These are phyloP conservation scores for Cocos nucifera DNA, from an alignment of 176 grass and related monocot genomes.

Conservation along the genomic window DNA sequence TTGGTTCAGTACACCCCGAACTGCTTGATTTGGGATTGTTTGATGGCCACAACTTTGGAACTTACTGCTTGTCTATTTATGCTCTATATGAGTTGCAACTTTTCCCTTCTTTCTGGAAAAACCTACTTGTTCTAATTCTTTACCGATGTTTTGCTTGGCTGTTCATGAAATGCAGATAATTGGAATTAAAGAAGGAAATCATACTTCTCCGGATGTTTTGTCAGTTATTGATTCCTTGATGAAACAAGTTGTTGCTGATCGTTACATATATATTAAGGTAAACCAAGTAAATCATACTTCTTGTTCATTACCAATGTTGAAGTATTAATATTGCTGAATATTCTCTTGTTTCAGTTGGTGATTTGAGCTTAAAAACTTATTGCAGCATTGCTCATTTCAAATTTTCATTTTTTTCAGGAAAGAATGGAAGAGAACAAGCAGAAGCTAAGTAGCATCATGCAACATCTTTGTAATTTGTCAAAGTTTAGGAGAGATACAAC, in stretches of 20 bases:
- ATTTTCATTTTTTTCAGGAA: conserved; percentile 35
- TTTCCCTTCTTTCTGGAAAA: too few relatives aligned
- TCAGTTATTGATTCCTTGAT: conserved; percentile 62
- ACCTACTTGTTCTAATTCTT: neutral
- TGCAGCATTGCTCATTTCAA: too few relatives aligned
- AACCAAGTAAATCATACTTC: too few relatives aligned
- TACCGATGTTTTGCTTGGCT: neutral
- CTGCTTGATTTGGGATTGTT: too few relatives aligned
- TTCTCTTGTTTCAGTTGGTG: too few relatives aligned
- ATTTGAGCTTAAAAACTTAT: too few relatives aligned
- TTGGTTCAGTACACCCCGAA: too few relatives aligned
- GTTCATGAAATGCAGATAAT: conserved; percentile 1
- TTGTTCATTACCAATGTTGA: too few relatives aligned
- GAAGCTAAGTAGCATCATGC: conserved; percentile 57
- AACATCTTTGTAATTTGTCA: conserved; percentile 44
- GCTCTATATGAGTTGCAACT: too few relatives aligned
- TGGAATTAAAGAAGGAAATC: conserved; percentile 31
- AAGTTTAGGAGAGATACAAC: conserved; percentile 47
- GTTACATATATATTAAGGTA: conserved; percentile 70
- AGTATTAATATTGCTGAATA: too few relatives aligned
- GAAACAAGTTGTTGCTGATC: conserved; percentile 50
- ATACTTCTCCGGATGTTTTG: conserved; percentile 25
- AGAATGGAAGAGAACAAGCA: conserved; percentile 64
- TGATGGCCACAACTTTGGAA: too few relatives aligned
- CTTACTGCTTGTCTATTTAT: too few relatives aligned